These are phyloP conservation scores for Nannochloropsis gaditana DNA, from an alignment of 108 stramenopile species.

Conservation along the genomic window DNA sequence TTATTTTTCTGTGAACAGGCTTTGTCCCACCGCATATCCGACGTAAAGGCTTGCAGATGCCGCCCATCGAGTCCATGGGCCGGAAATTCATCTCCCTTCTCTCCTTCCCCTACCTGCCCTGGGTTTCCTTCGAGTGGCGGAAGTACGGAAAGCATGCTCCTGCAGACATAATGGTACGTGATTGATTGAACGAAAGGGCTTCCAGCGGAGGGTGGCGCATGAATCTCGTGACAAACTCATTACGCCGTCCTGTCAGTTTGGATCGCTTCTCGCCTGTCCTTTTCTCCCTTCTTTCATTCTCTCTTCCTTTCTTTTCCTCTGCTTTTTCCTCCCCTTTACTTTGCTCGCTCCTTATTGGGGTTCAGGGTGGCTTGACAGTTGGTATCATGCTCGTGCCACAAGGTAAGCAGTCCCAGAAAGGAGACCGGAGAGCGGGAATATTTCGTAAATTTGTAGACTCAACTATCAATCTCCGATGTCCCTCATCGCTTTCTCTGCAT, in stretches of 20 bases:
- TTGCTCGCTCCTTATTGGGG: neutral
- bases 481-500: neutral
- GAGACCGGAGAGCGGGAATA: neutral
- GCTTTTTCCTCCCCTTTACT: neutral
- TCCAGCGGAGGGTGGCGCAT: too few species aligned
- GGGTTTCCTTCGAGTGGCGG: slow-evolving; percentile 4
- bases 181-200: too few species aligned
- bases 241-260: too few species aligned
- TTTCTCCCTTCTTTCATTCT: neutral
- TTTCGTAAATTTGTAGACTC: too few species aligned
- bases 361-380: neutral
- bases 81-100: neutral
- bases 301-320: neutral
- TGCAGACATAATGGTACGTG: neutral
- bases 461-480: neutral
- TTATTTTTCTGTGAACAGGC: neutral
- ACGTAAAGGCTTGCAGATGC: slow-evolving; percentile 19
- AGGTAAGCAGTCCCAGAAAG: neutral
- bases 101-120: slow-evolving; percentile 15
- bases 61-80: slow-evolving; percentile 19
- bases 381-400: slow-evolving; percentile 21
- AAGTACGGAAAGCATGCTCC: neutral
- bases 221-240: too few species aligned
- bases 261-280: neutral
- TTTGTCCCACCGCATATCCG: neutral